Percentiles rank a stretch among this genome's conserved stretches.
These are phyloP conservation scores for Penicillium canariense DNA, from an alignment of 495 filamentous ascomycete genomes.

Conservation along the genomic window DNA sequence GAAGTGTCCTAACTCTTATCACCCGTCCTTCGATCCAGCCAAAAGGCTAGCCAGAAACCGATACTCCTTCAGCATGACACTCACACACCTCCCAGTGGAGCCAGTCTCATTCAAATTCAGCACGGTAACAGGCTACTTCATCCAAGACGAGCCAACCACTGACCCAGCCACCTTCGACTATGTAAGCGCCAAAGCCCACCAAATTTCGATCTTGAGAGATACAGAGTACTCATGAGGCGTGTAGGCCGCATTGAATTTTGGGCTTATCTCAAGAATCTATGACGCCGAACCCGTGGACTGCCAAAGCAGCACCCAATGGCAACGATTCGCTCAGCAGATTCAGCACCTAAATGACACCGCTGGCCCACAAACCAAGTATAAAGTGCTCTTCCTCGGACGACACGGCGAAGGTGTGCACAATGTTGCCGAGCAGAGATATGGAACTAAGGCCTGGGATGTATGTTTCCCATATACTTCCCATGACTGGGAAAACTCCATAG, in stretches of 20 bases:
- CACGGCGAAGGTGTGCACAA: slow-evolving; percentile 76
- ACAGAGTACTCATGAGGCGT: neutral
- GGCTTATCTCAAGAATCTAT: slow-evolving; percentile 58
- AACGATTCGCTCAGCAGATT: slow-evolving; percentile 58
- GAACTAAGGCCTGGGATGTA: slow-evolving; percentile 64
- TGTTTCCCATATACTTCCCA: slow-evolving; percentile 4
- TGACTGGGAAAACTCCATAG: neutral
- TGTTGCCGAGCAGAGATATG: slow-evolving; percentile 62
- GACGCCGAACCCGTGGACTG: slow-evolving; percentile 35
- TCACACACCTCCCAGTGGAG: slow-evolving; percentile 2
- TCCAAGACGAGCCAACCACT: slow-evolving; percentile 66
- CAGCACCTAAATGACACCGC: slow-evolving; percentile 49
- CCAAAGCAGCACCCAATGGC: slow-evolving; percentile 57
- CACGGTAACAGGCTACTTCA: slow-evolving; percentile 66
- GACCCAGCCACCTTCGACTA: slow-evolving; percentile 67
- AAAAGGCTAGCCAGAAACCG: too few relatives aligned
- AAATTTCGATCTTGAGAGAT: neutral
- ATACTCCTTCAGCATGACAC: neutral
- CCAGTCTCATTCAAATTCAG: slow-evolving; percentile 25
- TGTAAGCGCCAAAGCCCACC: slow-evolving; percentile 34
- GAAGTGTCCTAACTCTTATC: too few relatives aligned
- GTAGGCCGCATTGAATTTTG: slow-evolving; percentile 58
- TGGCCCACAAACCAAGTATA: slow-evolving; percentile 50
- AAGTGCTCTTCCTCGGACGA: slow-evolving; percentile 67
- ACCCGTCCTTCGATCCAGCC: too few relatives aligned